Evolutionary conservation across 1,284 basidiomycete species (phyloP), one percentile per base, ranked within the genome.

Genomic region (Thelephora terrestris): DNA sequence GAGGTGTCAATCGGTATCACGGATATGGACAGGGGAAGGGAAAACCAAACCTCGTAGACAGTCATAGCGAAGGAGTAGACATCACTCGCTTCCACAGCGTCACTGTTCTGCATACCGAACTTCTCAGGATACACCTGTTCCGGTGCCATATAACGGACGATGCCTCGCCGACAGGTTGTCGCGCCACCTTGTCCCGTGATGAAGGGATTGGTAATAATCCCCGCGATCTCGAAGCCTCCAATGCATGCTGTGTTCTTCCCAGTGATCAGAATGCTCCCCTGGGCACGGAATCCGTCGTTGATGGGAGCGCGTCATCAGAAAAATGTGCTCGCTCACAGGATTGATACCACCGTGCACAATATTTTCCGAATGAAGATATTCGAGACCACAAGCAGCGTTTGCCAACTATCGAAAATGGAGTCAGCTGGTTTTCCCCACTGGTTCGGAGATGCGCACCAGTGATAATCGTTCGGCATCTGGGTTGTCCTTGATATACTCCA

Each of bases 301-400:
- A 9, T 9, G 9, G 5, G 25, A 27, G 9, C 25, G 9, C 25
- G 9, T 27, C 4, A 27, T 27, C 25, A 27, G 9, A 9, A 27
- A 27, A 27, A 4, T 27, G 25, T 27, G 25, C 9, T 39, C 37
- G 17, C 18, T 39, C 23, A 39, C 14, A 7, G 14, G 17, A 18
- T 18, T 39, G 37, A 39, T 7, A 39, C n/a, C 17, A 18, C 37
- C 37, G 16, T 39, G 37, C 3, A 39, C 23, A 16, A 39, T 39
- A 16, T n/a, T 16, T 23, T 18, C 9, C 23, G 37, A 39, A 39
- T 39, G 37, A 7, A 39, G 37, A 39, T 18, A 39, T 39, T 39
- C 16, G 21, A 39, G 37, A 5, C 51, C 51, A 21, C 20, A 14
- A 14, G 48, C 51, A 23, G 47, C 36, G n/a, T 49, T 42, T 4